phyloP scores from a whole-genome alignment of 225 moss, liverwort and hornwort genomes.

The Marchantia paleacea region DNA sequence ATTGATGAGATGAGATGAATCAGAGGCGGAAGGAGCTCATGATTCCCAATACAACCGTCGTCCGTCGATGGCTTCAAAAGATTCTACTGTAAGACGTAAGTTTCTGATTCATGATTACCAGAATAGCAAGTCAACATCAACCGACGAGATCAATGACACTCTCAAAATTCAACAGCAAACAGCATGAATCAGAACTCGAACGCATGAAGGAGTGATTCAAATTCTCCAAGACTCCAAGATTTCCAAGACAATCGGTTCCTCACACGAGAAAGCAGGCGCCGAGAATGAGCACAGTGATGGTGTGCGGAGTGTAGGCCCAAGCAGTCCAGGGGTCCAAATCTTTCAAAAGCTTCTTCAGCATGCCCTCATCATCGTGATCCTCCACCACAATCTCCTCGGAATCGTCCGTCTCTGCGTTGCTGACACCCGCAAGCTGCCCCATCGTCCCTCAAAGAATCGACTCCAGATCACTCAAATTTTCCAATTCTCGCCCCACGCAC shows the following conservation, averaged over 20 bases:
- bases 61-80: not conserved
- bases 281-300: conserved; percentile 58
- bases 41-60: not conserved
- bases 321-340: conserved; percentile 96
- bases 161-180: not conserved
- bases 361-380: conserved; percentile 51
- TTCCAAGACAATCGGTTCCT: conserved; percentile 4
- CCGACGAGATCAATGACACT: not conserved
- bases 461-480: too few species aligned
- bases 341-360: conserved; percentile 56
- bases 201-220: not conserved
- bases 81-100: not conserved
- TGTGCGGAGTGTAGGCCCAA: conserved; percentile 83
- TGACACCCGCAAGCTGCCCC: conserved; percentile 28
- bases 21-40: not conserved
- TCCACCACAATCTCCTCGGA: not conserved
- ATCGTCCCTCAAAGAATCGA: conserved; percentile 10
- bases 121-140: not conserved
- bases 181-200: not conserved
- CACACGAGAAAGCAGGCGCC: conserved; percentile 82
- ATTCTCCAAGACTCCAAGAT: too few species aligned
- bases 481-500: too few species aligned
- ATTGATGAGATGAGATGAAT: not conserved
- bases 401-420: conserved; percentile 13
- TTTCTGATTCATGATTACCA: not conserved